Conservation (phyloP, 2,329 filamentous ascomycete genomes). For the Fusarium burgessii region DNA sequence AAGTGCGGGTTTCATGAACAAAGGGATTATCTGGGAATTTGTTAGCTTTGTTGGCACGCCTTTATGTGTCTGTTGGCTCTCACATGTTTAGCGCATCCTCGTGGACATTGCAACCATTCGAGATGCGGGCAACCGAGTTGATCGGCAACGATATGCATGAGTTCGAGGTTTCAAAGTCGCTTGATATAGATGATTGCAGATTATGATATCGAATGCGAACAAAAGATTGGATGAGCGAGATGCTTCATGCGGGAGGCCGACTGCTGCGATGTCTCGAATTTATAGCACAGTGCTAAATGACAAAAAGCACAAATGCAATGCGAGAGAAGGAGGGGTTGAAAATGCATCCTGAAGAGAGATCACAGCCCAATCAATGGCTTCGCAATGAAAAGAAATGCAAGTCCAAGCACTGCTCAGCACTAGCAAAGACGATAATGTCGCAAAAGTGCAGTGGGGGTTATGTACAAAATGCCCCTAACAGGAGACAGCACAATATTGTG, state of each 20-base stretch:
- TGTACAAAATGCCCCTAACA: neutral
- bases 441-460: neutral
- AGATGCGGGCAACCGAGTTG: neutral
- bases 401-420: neutral
- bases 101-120: neutral
- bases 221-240: conserved; percentile 4
- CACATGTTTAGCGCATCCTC: neutral
- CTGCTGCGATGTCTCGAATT: neutral
- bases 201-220: neutral
- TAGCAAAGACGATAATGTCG: neutral
- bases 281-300: neutral
- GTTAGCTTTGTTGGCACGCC: neutral
- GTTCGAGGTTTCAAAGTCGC: neutral
- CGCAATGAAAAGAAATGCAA: neutral
- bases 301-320: no score
- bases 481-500: no score
- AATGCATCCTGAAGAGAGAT: neutral
- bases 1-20: accelerated
- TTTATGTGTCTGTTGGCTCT: neutral
- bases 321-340: neutral
- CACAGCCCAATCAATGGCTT: neutral
- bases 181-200: neutral
- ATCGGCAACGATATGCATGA: neutral
- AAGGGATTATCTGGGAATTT: neutral
- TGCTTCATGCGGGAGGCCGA: conserved; percentile 35